These are phyloP conservation scores for Letharia columbiana DNA, from an alignment of 495 filamentous ascomycete genomes.

Conservation along the genomic window DNA sequence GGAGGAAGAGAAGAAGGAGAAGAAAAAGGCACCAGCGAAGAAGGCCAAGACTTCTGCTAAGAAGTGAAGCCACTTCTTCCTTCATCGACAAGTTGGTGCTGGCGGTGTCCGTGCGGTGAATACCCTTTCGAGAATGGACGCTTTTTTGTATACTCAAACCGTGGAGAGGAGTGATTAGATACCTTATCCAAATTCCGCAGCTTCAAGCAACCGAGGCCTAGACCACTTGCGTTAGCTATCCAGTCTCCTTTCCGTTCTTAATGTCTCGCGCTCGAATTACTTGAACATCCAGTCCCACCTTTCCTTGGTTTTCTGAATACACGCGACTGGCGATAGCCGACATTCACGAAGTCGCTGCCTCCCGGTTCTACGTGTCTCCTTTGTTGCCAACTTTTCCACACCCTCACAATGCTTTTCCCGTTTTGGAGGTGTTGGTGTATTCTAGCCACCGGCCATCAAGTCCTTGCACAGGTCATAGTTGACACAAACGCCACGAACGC, in stretches of 20 bases:
- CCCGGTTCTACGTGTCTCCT: background rate
- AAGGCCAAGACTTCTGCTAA: slow-evolving; percentile 35
- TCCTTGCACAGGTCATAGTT: background rate
- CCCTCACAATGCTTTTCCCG: background rate
- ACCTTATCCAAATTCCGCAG: background rate
- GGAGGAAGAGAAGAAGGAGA: slow-evolving; percentile 13
- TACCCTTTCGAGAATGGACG: background rate
- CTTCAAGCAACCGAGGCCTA: background rate
- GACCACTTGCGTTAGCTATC: background rate
- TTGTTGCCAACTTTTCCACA: background rate
- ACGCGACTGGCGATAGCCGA: slow-evolving; percentile 2
- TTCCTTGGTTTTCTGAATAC: background rate
- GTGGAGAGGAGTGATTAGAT: background rate
- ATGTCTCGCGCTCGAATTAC: background rate
- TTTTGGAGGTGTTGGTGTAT: background rate
- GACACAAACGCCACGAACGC: background rate
- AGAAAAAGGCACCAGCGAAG: slow-evolving; percentile 34
- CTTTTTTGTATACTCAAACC: slow-evolving; percentile 1
- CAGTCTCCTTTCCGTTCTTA: background rate
- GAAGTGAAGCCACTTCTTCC: slow-evolving; percentile 9
- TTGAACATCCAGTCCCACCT: background rate
- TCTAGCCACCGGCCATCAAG: background rate
- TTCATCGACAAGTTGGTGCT: background rate
- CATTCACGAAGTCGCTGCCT: background rate
- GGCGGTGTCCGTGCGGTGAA: background rate